These are phyloP conservation scores for Emmonsiellopsis sp. DNA, from an alignment of 2,329 filamentous ascomycete species.

Conservation along the genomic window DNA sequence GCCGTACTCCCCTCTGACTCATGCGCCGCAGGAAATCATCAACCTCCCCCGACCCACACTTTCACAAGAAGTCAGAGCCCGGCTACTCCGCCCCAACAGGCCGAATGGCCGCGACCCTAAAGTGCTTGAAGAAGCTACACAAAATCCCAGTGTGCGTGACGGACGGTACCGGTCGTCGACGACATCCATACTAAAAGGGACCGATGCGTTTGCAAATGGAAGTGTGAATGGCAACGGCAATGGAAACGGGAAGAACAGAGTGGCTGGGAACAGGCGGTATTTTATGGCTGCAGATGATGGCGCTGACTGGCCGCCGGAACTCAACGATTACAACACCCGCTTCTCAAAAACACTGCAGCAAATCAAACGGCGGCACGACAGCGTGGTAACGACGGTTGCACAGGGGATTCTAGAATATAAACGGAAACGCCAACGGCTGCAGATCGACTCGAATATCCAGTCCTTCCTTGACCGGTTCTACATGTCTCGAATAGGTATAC, in stretches of 20 bases:
- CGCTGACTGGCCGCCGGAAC: constrained; percentile 83
- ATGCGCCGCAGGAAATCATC: constrained; percentile 64
- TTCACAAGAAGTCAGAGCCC: constrained; percentile 63
- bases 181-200: constrained; percentile 14
- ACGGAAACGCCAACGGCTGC: constrained; percentile 88
- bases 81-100: constrained; percentile 51
- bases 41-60: constrained; percentile 69
- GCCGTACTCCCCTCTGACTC: constrained; percentile 6
- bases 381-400: constrained; percentile 94
- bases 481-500: constrained; percentile 98
- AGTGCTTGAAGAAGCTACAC: constrained; percentile 70
- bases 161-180: constrained; percentile 61
- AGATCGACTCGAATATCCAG: constrained; percentile 96
- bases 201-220: constrained; percentile 41
- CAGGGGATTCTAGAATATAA: constrained; percentile 98
- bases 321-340: constrained; percentile 85
- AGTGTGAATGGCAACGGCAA: constrained; percentile 31
- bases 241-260: constrained; percentile 41
- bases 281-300: constrained; percentile 87
- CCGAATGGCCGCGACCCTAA: constrained; percentile 49
- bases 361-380: constrained; percentile 93
- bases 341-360: constrained; percentile 83
- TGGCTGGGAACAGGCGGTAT: constrained; percentile 58
- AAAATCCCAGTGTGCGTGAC: constrained; percentile 79
- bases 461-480: constrained; percentile 98